These are phyloP conservation scores for Fusarium pseudograminearum DNA, from an alignment of 2,329 filamentous ascomycete genomes.

Conservation along the genomic window DNA sequence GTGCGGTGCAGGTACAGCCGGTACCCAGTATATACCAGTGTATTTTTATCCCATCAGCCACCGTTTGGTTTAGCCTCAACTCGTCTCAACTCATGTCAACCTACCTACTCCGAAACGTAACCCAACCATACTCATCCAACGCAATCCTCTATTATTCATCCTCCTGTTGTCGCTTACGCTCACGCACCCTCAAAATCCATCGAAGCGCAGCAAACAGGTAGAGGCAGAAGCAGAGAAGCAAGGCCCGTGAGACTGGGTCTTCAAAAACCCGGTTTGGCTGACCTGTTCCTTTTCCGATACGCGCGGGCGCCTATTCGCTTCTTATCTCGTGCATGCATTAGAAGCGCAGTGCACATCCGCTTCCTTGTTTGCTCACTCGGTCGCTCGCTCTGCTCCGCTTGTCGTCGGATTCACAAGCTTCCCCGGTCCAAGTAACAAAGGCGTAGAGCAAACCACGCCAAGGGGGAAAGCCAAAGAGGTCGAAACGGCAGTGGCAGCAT, in stretches of 20 bases:
- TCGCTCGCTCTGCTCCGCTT: slow-evolving; percentile 27
- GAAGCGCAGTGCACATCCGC: slow-evolving; percentile 25
- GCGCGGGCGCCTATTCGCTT: slow-evolving; percentile 37
- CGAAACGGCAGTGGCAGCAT: slow-evolving; percentile 1
- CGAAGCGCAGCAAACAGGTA: neutral
- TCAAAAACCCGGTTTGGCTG: neutral
- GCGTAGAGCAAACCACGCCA: slow-evolving; percentile 3
- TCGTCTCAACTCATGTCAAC: slow-evolving; percentile 3
- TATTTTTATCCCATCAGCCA: slow-evolving; percentile 43
- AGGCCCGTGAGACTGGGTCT: slow-evolving; percentile 1
- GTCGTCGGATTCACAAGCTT: slow-evolving; percentile 30
- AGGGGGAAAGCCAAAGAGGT: neutral
- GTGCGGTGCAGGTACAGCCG: slow-evolving; percentile 27
- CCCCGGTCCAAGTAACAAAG: slow-evolving; percentile 18
- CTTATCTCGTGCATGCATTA: slow-evolving; percentile 21
- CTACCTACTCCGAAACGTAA: slow-evolving; percentile 12
- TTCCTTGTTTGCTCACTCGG: neutral
- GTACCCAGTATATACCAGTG: slow-evolving; percentile 2
- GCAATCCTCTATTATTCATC: slow-evolving; percentile 2
- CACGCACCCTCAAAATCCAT: neutral
- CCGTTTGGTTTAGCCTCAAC: slow-evolving; percentile 32
- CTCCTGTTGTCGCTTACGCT: neutral
- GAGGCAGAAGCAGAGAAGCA: neutral
- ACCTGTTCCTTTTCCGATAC: slow-evolving; percentile 20
- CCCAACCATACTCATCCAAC: slow-evolving; percentile 13